Conservation (phyloP, 176 grass and related monocot species). For the Oryza officinalis region DNA sequence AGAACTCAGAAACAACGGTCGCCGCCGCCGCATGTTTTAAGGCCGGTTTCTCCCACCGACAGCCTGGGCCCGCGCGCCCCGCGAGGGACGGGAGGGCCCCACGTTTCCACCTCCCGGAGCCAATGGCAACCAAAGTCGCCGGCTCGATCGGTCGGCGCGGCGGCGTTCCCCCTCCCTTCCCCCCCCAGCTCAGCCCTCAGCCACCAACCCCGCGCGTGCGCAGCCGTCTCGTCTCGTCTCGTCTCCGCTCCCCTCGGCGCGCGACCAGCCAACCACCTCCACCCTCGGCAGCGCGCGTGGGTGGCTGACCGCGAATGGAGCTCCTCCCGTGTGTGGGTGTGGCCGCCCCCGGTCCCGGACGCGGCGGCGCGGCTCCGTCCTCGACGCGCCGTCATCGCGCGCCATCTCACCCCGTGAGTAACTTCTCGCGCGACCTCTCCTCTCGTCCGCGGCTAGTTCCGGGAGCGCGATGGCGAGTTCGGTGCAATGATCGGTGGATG, state of each 20-base stretch:
- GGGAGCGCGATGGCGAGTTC: not conserved
- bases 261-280: too few species aligned
- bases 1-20: not conserved
- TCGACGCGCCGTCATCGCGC: not conserved
- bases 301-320: slow-evolving; percentile 4
- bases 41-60: not conserved
- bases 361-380: not conserved
- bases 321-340: not conserved
- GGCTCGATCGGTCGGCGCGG: not conserved
- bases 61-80: not conserved
- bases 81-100: too few species aligned
- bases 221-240: not conserved
- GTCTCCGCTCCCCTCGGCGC: too few species aligned
- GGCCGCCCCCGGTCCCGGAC: not conserved
- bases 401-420: not conserved
- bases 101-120: not conserved
- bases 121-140: not conserved
- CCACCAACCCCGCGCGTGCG: not conserved
- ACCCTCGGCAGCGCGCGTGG: not conserved
- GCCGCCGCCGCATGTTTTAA: not conserved
- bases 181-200: not conserved
- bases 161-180: not conserved
- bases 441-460: not conserved
- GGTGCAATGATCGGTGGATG: not conserved
- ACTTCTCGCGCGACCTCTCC: not conserved